Percentiles rank a stretch among this genome's conserved stretches.
phyloP scores from a whole-genome alignment of 1,284 basidiomycete species.

The Apiotrichum sp. region DNA sequence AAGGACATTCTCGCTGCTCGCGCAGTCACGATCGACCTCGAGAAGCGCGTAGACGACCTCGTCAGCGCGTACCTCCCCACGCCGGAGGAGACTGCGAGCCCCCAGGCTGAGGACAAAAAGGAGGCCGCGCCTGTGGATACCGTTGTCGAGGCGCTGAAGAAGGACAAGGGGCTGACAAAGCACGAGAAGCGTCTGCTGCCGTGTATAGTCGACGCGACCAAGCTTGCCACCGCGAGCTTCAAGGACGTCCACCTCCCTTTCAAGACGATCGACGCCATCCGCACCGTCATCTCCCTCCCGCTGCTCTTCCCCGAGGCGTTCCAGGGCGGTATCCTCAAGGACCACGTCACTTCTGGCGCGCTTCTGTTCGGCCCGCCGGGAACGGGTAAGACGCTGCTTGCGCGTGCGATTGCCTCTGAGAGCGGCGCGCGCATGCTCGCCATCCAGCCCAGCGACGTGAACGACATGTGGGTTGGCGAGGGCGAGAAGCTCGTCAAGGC shows the following conservation, averaged over 20 bases:
- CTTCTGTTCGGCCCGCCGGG: slow-evolving; percentile 83
- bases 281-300: slow-evolving; percentile 85
- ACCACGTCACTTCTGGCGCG: slow-evolving; percentile 80
- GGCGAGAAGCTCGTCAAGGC: slow-evolving; percentile 90
- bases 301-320: slow-evolving; percentile 85
- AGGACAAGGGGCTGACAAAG: slow-evolving; percentile 63
- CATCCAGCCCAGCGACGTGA: slow-evolving; percentile 21
- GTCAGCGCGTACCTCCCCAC: slow-evolving; percentile 18
- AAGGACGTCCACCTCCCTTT: slow-evolving; percentile 77
- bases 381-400: slow-evolving; percentile 83
- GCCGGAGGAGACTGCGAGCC: slow-evolving; percentile 5
- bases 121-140: slow-evolving; percentile 51
- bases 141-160: slow-evolving; percentile 66
- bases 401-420: slow-evolving; percentile 84
- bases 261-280: slow-evolving; percentile 77
- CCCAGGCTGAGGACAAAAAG: slow-evolving; percentile 8
- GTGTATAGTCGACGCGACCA: slow-evolving; percentile 75
- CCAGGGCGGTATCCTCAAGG: slow-evolving; percentile 80
- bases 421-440: slow-evolving; percentile 44
- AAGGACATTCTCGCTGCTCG: slow-evolving; percentile 25
- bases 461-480: slow-evolving; percentile 74
- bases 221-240: slow-evolving; percentile 63
- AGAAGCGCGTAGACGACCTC: slow-evolving; percentile 11
- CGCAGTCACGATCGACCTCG: slow-evolving; percentile 11
- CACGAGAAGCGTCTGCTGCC: slow-evolving; percentile 71